Conservation (phyloP, 768 basidiomycete genomes). For the Mycena sanguinolenta region DNA sequence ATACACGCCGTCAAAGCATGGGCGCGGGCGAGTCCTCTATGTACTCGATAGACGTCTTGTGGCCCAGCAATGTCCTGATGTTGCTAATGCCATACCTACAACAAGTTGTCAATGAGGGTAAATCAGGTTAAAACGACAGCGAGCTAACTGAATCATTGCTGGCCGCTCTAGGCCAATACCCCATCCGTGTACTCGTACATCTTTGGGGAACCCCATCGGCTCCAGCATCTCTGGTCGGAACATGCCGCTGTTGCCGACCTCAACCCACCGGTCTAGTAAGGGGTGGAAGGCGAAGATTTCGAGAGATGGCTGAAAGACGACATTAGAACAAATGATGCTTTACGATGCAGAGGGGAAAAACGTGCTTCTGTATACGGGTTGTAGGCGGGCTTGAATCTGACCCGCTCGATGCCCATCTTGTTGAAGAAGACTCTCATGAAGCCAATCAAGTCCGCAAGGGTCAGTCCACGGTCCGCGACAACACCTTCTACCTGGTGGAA, state of each 20-base stretch:
- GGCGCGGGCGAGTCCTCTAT: slow-evolving; percentile 93
- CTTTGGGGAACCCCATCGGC: slow-evolving; percentile 98
- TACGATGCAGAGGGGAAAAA: not conserved
- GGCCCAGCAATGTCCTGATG: slow-evolving; percentile 95
- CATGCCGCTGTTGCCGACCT: slow-evolving; percentile 99
- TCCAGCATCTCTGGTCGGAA: slow-evolving; percentile 99
- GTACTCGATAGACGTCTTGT: slow-evolving; percentile 93
- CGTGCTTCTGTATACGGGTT: slow-evolving; percentile 96
- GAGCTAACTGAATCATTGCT: slow-evolving; percentile 94
- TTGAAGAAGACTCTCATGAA: slow-evolving; percentile 99
- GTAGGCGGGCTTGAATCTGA: slow-evolving; percentile 98
- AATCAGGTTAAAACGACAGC: slow-evolving; percentile 1
- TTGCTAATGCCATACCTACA: slow-evolving; percentile 97
- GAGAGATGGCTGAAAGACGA: slow-evolving; percentile 79
- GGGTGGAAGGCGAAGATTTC: slow-evolving; percentile 99
- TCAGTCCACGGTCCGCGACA: slow-evolving; percentile 93
- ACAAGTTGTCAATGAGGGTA: slow-evolving; percentile 8
- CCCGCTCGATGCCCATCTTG: slow-evolving; percentile 95
- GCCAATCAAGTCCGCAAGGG: slow-evolving; percentile 95
- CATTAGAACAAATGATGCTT: slow-evolving; percentile 4
- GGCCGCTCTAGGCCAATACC: slow-evolving; percentile 95
- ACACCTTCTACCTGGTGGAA: slow-evolving; percentile 99
- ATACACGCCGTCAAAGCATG: slow-evolving; percentile 73
- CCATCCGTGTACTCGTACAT: slow-evolving; percentile 97
- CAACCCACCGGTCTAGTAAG: slow-evolving; percentile 93